Percentiles rank a stretch among this genome's conserved stretches.
Evolutionary conservation across 2,329 filamentous ascomycete genomes (phyloP).

Genomic region (Apiospora phragmitis): DNA sequence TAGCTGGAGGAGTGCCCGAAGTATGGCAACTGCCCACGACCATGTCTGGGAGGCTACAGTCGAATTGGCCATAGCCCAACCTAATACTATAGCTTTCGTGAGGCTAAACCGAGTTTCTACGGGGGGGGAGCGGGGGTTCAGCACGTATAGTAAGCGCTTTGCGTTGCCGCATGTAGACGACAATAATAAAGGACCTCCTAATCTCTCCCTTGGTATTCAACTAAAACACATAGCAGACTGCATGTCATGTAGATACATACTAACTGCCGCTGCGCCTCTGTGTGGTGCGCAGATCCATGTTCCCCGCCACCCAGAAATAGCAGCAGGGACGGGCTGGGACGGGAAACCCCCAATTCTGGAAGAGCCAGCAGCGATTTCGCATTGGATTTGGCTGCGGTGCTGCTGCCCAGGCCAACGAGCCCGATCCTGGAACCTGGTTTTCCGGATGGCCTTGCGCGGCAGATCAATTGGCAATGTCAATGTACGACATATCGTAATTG

Average conservation of each 20-base stretch:
- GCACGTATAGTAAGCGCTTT: neutral
- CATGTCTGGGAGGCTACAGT: neutral
- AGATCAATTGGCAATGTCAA: neutral
- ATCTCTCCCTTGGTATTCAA: neutral
- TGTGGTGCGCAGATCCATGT: neutral
- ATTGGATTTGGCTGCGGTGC: neutral
- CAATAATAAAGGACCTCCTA: neutral
- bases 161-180: neutral
- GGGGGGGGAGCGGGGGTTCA: neutral
- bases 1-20: neutral
- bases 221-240: neutral
- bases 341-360: neutral
- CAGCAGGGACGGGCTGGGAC: neutral
- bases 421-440: neutral
- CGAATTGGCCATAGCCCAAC: neutral
- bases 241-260: neutral
- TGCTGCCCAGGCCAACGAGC: neutral
- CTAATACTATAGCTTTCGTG: neutral
- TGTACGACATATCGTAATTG: neutral
- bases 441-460: neutral
- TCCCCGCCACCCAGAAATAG: slow-evolving; percentile 3
- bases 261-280: neutral
- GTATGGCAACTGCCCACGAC: neutral
- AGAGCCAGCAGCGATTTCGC: neutral
- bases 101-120: neutral